Percentiles rank a stretch among this genome's conserved stretches.
phyloP scores from a whole-genome alignment of 2,329 filamentous ascomycete genomes.

The Arthrobotrys iridis region DNA sequence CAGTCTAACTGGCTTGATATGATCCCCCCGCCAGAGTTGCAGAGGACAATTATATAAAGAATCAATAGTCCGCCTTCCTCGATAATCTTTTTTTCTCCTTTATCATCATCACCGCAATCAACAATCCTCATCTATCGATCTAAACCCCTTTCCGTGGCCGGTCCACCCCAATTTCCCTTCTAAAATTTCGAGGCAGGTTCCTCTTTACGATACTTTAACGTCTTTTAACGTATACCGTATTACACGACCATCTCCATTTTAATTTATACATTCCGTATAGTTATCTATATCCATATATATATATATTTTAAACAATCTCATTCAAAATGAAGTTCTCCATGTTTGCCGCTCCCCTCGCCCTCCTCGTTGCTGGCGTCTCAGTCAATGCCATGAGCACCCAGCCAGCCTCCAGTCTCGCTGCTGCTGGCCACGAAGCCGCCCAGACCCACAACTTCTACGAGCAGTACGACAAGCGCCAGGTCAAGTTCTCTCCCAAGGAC shows the following conservation, averaged over 20 bases:
- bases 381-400: background rate
- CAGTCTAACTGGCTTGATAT: background rate
- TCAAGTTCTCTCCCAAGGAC: conserved; percentile 23
- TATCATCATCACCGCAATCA: conserved; percentile 5
- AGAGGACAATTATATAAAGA: conserved; percentile 24
- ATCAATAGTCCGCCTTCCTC: background rate
- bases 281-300: too few species aligned
- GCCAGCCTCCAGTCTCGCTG: background rate
- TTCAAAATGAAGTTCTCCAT: conserved; percentile 42
- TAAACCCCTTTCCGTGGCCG: conserved; percentile 21
- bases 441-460: conserved; percentile 5
- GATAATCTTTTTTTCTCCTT: conserved; percentile 6
- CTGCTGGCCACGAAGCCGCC: background rate
- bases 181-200: conserved; percentile 33
- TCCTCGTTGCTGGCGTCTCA: conserved; percentile 11
- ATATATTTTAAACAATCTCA: conserved; percentile 16
- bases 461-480: conserved; percentile 2
- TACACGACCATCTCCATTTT: conserved; percentile 16
- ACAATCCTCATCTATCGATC: conserved; percentile 24
- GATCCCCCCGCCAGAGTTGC: background rate
- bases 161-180: conserved; percentile 38
- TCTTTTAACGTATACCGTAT: conserved; percentile 32
- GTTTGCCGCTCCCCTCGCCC: conserved; percentile 13
- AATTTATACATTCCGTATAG: background rate
- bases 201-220: conserved; percentile 26